Percentiles rank a stretch among this genome's conserved stretches.
phyloP scores from a whole-genome alignment of 2,329 filamentous ascomycete genomes.

The Fusarium sp. region DNA sequence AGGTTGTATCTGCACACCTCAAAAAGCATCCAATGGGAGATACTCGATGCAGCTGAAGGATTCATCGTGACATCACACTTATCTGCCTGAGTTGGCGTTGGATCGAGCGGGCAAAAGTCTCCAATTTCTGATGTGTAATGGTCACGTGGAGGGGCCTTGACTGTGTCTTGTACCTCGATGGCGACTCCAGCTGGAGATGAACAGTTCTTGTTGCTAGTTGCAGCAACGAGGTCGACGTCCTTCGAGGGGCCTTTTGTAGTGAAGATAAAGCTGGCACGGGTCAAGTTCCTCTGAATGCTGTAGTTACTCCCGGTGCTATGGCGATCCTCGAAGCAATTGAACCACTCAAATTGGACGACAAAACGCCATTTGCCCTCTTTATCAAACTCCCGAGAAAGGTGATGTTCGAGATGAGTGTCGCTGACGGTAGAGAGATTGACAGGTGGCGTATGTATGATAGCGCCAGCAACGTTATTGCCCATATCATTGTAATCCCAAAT shows the following conservation, averaged over 20 bases:
- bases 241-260: slow-evolving; percentile 11
- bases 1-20: neutral
- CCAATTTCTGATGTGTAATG: too few species aligned
- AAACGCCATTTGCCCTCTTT: neutral
- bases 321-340: neutral
- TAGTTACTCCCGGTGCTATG: neutral
- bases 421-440: neutral
- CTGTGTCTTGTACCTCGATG: neutral
- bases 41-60: neutral
- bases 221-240: slow-evolving; percentile 4
- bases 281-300: neutral
- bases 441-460: rapidly evolving
- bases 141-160: neutral
- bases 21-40: neutral
- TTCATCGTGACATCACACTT: neutral
- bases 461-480: too few species aligned
- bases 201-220: neutral
- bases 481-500: neutral
- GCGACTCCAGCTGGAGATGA: neutral
- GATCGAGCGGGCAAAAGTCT: neutral
- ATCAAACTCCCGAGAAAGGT: neutral
- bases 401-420: neutral
- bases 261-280: neutral
- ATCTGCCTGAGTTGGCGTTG: neutral
- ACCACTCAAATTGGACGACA: neutral